Evolutionary conservation across 2,329 filamentous ascomycete species (phyloP).

Genomic region (Cordyceps javanica): DNA sequence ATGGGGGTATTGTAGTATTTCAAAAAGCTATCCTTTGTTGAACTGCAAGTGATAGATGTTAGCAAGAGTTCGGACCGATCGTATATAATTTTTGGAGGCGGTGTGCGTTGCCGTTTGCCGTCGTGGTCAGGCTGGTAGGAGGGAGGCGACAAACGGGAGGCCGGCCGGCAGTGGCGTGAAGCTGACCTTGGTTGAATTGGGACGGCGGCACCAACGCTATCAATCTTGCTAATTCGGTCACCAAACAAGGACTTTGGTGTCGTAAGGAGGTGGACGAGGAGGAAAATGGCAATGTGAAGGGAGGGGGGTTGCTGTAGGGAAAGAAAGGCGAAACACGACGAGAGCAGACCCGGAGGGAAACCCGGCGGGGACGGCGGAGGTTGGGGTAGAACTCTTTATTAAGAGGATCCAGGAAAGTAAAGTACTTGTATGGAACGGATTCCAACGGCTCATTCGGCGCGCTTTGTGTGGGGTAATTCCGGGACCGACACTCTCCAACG

Average conservation of each 20-base stretch:
- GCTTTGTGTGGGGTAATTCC: background rate
- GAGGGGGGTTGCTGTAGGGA: background rate
- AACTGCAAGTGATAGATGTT: background rate
- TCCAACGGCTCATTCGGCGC: slow-evolving; percentile 9
- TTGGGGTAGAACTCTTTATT: background rate
- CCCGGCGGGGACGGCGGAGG: background rate
- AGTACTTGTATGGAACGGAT: background rate
- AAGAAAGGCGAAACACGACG: background rate
- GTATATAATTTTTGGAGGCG: background rate
- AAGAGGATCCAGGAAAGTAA: background rate
- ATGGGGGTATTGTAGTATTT: background rate
- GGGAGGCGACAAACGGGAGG: background rate
- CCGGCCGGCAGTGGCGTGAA: background rate
- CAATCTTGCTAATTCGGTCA: background rate
- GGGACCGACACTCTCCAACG: background rate
- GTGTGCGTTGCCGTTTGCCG: no score
- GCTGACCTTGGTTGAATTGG: background rate
- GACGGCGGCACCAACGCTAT: background rate
- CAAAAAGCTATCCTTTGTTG: background rate
- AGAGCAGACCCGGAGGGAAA: background rate
- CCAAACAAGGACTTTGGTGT: background rate
- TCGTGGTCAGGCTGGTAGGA: no score
- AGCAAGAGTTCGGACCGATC: background rate
- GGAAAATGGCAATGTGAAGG: background rate
- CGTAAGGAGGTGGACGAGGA: background rate